Percentiles rank a stretch among this genome's conserved stretches.
phyloP scores from a whole-genome alignment of 2,329 filamentous ascomycete species.

The Amylocarpus encephaloides region DNA sequence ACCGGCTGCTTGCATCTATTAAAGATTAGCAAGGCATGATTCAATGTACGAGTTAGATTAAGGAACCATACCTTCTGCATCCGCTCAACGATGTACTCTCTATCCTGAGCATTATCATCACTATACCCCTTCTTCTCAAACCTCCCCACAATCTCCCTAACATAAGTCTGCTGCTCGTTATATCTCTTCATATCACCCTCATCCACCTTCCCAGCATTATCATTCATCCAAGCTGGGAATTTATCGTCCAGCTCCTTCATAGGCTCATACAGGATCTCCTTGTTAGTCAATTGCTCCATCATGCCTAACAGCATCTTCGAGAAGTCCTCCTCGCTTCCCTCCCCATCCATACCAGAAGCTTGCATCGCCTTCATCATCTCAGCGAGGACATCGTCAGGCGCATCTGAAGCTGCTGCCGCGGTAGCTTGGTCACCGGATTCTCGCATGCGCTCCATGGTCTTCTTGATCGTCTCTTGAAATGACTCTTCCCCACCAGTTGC shows the following conservation, averaged over 20 bases:
- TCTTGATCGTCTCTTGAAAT: slow-evolving; percentile 88
- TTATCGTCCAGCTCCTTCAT: slow-evolving; percentile 97
- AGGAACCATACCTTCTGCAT: slow-evolving; percentile 80
- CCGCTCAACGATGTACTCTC: slow-evolving; percentile 89
- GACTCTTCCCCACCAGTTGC: slow-evolving; percentile 47
- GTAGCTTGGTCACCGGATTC: slow-evolving; percentile 80
- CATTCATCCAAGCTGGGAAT: slow-evolving; percentile 81
- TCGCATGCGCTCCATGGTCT: slow-evolving; percentile 95
- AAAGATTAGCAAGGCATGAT: slow-evolving; percentile 16
- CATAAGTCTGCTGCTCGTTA: slow-evolving; percentile 70
- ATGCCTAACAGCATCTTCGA: slow-evolving; percentile 93
- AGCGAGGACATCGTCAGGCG: slow-evolving; percentile 74
- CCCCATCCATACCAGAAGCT: slow-evolving; percentile 51
- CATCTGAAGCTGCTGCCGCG: slow-evolving; percentile 62
- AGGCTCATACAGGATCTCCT: slow-evolving; percentile 95
- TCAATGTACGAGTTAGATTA: slow-evolving; percentile 5
- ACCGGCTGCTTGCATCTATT: slow-evolving; percentile 91
- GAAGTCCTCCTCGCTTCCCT: slow-evolving; percentile 71
- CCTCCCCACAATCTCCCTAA: slow-evolving; percentile 78
- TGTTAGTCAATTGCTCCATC: slow-evolving; percentile 99
- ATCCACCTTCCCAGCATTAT: slow-evolving; percentile 61
- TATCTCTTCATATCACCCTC: slow-evolving; percentile 74
- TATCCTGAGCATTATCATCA: slow-evolving; percentile 73
- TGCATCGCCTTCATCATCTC: slow-evolving; percentile 89
- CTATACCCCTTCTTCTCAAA: slow-evolving; percentile 80